Percentiles rank a stretch among this genome's conserved stretches.
phyloP scores from a whole-genome alignment of 2,329 filamentous ascomycete genomes.

The Aspergillus persii region DNA sequence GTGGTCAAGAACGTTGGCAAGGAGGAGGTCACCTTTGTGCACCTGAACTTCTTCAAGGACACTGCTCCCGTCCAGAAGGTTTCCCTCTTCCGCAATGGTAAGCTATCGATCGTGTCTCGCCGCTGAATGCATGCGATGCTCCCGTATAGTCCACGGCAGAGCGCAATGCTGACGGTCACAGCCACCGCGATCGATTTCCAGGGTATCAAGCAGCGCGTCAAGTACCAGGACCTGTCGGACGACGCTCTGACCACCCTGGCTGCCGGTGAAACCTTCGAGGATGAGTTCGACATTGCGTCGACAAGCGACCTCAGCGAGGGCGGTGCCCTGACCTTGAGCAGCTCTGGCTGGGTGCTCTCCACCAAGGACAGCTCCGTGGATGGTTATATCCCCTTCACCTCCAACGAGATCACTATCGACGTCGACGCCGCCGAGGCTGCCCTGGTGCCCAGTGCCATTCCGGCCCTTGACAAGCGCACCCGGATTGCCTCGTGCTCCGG shows the following conservation, averaged over 20 bases:
- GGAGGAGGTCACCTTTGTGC: slow-evolving; percentile 33
- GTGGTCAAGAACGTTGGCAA: slow-evolving; percentile 35
- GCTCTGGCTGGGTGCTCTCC: slow-evolving; percentile 57
- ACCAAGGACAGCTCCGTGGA: slow-evolving; percentile 53
- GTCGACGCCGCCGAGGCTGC: slow-evolving; percentile 58
- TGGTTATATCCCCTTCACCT: slow-evolving; percentile 56
- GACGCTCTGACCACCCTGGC: slow-evolving; percentile 31
- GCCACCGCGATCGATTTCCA: slow-evolving; percentile 31
- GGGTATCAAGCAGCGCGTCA: slow-evolving; percentile 31
- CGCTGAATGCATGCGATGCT: too few relatives aligned
- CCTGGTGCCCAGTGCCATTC: slow-evolving; percentile 49
- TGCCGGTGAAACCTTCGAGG: slow-evolving; percentile 28
- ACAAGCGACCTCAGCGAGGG: slow-evolving; percentile 44
- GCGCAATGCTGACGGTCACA: slow-evolving; percentile 14
- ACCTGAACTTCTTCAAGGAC: slow-evolving; percentile 38
- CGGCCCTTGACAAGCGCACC: slow-evolving; percentile 43
- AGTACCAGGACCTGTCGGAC: slow-evolving; percentile 24
- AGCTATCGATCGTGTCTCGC: slow-evolving; percentile 14
- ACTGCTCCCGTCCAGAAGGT: slow-evolving; percentile 36
- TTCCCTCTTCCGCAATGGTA: slow-evolving; percentile 32
- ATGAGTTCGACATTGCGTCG: slow-evolving; percentile 37
- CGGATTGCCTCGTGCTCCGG: slow-evolving; percentile 57
- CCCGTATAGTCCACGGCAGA: not conserved
- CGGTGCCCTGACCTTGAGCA: slow-evolving; percentile 57
- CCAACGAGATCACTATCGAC: slow-evolving; percentile 57